phyloP scores from a whole-genome alignment of 768 basidiomycete species.

The Favolaschia claudopus region DNA sequence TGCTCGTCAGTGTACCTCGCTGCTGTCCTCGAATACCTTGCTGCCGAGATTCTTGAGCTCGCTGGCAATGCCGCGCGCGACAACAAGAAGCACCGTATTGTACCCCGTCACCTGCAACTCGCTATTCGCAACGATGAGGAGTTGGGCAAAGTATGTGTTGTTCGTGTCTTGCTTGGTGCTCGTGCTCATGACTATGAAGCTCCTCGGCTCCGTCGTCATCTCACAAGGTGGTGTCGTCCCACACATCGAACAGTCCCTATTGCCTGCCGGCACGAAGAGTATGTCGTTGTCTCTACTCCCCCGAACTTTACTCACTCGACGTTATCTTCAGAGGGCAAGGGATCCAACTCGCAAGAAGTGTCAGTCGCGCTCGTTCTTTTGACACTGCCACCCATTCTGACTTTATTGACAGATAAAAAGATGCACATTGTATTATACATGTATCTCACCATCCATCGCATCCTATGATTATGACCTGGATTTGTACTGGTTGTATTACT shows the following conservation, averaged over 20 bases:
- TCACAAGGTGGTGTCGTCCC: conserved; percentile 18
- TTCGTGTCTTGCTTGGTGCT: neutral
- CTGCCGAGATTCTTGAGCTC: conserved; percentile 84
- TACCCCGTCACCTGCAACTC: conserved; percentile 82
- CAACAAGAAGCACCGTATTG: conserved; percentile 85
- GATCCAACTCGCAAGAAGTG: neutral
- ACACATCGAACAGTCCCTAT: conserved; percentile 3
- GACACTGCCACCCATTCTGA: too few species aligned
- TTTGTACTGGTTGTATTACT: conserved; percentile 6
- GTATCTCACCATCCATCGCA: neutral
- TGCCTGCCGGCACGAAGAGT: conserved; percentile 8
- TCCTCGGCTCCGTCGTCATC: conserved; percentile 18
- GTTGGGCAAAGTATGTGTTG: conserved; percentile 29
- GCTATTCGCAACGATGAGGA: conserved; percentile 86
- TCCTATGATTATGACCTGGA: neutral
- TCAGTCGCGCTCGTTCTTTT: too few species aligned
- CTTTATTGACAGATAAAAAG: too few species aligned
- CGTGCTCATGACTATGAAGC: conserved; percentile 1
- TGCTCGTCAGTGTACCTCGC: conserved; percentile 72
- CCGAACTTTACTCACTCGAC: neutral
- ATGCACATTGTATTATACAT: too few species aligned
- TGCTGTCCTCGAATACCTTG: conserved; percentile 82
- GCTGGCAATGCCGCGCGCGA: conserved; percentile 77
- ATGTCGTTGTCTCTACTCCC: neutral
- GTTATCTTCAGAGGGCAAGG: conserved; percentile 6